Percentiles rank a stretch among this genome's conserved stretches.
Conservation (phyloP, 225 moss, liverwort and hornwort species). For the Rhytidiadelphus loreus region DNA sequence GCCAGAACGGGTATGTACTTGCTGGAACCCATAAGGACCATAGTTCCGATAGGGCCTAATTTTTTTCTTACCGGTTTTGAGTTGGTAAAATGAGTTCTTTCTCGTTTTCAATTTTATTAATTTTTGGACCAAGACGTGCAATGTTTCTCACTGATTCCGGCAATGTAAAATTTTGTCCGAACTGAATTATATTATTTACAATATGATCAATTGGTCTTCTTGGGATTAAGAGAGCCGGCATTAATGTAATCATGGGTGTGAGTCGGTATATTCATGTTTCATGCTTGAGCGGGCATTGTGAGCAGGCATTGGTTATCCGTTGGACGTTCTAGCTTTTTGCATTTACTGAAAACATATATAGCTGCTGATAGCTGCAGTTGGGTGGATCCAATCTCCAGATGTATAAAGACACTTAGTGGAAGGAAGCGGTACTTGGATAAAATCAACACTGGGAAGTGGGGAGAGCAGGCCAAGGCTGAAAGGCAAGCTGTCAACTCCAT, state of each 20-base stretch:
- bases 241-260: not conserved
- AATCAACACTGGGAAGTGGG: constrained; percentile 72
- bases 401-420: constrained; percentile 66
- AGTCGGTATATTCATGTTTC: not conserved
- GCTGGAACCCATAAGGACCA: not conserved
- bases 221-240: not conserved
- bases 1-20: constrained; percentile 54
- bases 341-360: not conserved
- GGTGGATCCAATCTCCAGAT: constrained; percentile 29
- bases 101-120: not conserved
- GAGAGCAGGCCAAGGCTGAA: constrained; percentile 90
- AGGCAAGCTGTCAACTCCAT: constrained; percentile 96
- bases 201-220: not conserved
- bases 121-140: not conserved
- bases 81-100: not conserved
- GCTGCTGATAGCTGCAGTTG: not conserved
- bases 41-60: not conserved
- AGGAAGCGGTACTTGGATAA: constrained; percentile 87
- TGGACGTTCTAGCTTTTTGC: not conserved
- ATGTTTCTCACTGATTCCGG: not conserved
- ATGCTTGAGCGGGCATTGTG: not conserved
- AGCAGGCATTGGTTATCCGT: not conserved
- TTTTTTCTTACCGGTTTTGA: not conserved
- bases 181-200: not conserved
- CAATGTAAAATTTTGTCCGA: not conserved